Percentiles rank a stretch among this genome's conserved stretches.
Evolutionary conservation across 768 basidiomycete genomes (phyloP).

Genomic region (Mycena sanguinolenta): DNA sequence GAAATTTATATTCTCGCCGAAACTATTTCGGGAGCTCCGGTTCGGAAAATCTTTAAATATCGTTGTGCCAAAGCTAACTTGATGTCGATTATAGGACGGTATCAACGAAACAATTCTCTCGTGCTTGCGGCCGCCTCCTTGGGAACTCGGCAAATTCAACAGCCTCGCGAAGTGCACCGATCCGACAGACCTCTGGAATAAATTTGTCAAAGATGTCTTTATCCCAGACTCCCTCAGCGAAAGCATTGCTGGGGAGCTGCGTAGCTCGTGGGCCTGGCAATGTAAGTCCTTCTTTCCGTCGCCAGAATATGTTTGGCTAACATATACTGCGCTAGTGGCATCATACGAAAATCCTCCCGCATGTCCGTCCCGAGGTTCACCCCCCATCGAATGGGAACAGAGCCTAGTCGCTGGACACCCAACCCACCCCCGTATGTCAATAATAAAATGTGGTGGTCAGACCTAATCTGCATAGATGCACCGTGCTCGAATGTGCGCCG

Average conservation of each 20-base stretch:
- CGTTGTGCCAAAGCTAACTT: not conserved
- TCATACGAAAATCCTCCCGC: constrained; percentile 56
- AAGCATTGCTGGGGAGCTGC: constrained; percentile 56
- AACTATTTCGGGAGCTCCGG: constrained; percentile 19
- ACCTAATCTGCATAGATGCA: constrained; percentile 60
- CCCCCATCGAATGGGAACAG: constrained; percentile 69
- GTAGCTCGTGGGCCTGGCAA: constrained; percentile 60
- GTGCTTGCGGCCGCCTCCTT: constrained; percentile 50
- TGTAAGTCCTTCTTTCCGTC: constrained; percentile 45
- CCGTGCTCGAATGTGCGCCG: constrained; percentile 60
- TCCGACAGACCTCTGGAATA: constrained; percentile 57
- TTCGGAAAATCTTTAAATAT: constrained; percentile 20
- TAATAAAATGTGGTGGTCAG: not conserved
- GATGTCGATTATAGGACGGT: constrained; percentile 40
- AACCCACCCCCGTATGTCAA: constrained; percentile 63
- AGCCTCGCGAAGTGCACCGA: constrained; percentile 45
- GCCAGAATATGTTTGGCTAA: constrained; percentile 10
- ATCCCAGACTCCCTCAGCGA: constrained; percentile 49
- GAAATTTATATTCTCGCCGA: constrained; percentile 53
- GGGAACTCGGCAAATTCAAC: constrained; percentile 52
- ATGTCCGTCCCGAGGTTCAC: constrained; percentile 56
- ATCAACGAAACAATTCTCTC: constrained; percentile 48
- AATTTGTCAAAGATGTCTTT: constrained; percentile 54
- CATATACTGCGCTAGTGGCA: constrained; percentile 43
- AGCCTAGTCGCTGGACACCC: constrained; percentile 71